Conservation (phyloP, 345 rosid genomes). For the Salix purpurea region DNA sequence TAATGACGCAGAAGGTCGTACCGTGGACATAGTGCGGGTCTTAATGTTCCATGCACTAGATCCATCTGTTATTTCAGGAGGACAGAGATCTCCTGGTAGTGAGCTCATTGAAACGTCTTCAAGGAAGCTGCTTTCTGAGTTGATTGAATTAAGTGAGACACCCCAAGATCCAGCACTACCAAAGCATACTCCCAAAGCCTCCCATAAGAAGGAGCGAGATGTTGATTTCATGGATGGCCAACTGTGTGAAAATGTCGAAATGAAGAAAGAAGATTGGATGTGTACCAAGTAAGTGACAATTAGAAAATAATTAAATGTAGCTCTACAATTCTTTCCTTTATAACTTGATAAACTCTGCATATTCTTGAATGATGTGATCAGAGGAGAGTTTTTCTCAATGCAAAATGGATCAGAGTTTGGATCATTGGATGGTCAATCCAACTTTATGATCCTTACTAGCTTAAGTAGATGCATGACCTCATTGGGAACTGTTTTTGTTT, state of each 20-base stretch:
- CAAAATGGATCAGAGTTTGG: not conserved
- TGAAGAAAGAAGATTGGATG: constrained; percentile 73
- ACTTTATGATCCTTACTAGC: not conserved
- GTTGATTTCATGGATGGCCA: constrained; percentile 10
- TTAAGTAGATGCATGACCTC: not conserved
- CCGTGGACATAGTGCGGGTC: constrained; percentile 77
- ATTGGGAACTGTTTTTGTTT: not conserved
- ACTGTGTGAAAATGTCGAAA: constrained; percentile 40
- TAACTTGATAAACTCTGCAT: not conserved
- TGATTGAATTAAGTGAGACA: constrained; percentile 66
- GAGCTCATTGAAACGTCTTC: constrained; percentile 50
- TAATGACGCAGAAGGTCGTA: constrained; percentile 66
- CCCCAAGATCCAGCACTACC: constrained; percentile 48
- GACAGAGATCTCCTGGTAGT: constrained; percentile 45
- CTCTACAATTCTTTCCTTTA: not conserved
- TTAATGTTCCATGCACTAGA: constrained; percentile 67
- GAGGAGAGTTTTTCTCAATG: not conserved
- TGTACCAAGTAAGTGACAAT: constrained; percentile 67
- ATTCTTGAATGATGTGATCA: not conserved
- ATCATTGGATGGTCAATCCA: not conserved
- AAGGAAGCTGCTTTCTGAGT: constrained; percentile 66
- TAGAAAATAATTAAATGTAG: not conserved
- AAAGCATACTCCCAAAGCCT: constrained; percentile 37
- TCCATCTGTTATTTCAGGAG: constrained; percentile 54
- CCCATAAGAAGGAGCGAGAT: constrained; percentile 21